A percentile compares a stretch with the other conserved stretches of the same genome.
These are phyloP conservation scores for Oryza punctata DNA, from an alignment of 176 grass and related monocot genomes.

Conservation along the genomic window DNA sequence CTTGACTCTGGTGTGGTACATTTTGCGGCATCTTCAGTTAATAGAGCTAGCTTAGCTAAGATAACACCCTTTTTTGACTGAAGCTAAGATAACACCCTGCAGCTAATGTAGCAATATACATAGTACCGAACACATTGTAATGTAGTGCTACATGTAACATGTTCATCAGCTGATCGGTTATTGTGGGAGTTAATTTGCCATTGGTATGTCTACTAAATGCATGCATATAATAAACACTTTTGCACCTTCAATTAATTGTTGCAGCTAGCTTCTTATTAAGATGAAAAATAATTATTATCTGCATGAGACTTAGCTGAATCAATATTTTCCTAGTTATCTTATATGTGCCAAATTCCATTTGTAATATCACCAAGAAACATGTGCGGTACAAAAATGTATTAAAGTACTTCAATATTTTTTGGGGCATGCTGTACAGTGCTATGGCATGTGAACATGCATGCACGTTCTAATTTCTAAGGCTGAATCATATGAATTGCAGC, in stretches of 20 bases:
- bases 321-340: background rate
- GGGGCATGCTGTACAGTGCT: background rate
- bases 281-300: background rate
- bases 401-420: slow-evolving; percentile 14
- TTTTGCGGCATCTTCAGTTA: background rate
- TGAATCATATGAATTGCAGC: slow-evolving; percentile 45
- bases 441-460: slow-evolving; percentile 18
- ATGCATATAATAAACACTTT: too few species aligned
- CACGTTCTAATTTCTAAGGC: slow-evolving; percentile 10
- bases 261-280: background rate
- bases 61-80: too few species aligned
- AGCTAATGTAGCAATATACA: background rate
- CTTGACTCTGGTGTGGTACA: background rate
- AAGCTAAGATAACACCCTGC: background rate
- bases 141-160: background rate
- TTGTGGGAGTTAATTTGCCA: background rate
- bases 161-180: background rate
- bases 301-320: background rate
- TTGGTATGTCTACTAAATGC: background rate
- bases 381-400: slow-evolving; percentile 2
- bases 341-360: background rate
- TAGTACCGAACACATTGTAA: background rate
- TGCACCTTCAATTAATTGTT: background rate
- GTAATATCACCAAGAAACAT: background rate
- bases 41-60: background rate